phyloP scores from a whole-genome alignment of 2,329 filamentous ascomycete genomes.

The Pseudocercospora fuligena region DNA sequence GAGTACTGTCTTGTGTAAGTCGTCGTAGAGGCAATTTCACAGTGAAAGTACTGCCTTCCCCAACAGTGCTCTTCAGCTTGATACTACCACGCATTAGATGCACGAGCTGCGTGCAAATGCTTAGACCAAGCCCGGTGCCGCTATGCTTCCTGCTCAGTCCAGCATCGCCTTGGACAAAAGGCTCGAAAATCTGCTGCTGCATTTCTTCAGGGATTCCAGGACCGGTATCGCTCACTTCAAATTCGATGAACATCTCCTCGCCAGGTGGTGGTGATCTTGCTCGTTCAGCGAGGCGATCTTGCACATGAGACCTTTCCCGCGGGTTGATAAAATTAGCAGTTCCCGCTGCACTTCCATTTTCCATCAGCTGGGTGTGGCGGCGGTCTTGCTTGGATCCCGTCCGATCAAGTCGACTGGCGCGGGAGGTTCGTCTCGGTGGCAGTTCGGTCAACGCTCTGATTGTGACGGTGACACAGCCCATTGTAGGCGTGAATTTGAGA shows the following conservation, averaged over 20 bases:
- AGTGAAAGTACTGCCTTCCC: conserved; percentile 78
- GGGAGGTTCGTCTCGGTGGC: conserved; percentile 17
- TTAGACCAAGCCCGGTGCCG: conserved; percentile 84
- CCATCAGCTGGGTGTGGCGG: background rate
- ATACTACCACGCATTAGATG: conserved; percentile 82
- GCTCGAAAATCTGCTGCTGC: conserved; percentile 85
- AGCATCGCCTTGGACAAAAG: conserved; percentile 88
- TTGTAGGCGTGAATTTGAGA: conserved; percentile 83
- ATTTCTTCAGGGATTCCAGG: conserved; percentile 80
- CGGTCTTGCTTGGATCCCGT: background rate
- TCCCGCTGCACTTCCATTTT: conserved; percentile 10
- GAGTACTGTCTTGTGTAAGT: conserved; percentile 44
- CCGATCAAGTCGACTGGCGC: conserved; percentile 2
- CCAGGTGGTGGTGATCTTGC: conserved; percentile 57
- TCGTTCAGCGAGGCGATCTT: conserved; percentile 15
- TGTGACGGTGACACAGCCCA: conserved; percentile 74
- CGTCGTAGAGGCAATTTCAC: conserved; percentile 82
- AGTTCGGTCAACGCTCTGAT: conserved; percentile 73
- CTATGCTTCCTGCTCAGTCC: conserved; percentile 91
- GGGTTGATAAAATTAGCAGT: conserved; percentile 30
- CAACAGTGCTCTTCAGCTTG: conserved; percentile 70
- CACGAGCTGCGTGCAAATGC: conserved; percentile 86
- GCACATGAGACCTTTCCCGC: conserved; percentile 13
- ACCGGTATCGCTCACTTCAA: conserved; percentile 86
- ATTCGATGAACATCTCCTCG: conserved; percentile 75